Base-by-base conservation (phyloP, 2,329 filamentous ascomycete genomes). In the Fusarium sp. region DNA sequence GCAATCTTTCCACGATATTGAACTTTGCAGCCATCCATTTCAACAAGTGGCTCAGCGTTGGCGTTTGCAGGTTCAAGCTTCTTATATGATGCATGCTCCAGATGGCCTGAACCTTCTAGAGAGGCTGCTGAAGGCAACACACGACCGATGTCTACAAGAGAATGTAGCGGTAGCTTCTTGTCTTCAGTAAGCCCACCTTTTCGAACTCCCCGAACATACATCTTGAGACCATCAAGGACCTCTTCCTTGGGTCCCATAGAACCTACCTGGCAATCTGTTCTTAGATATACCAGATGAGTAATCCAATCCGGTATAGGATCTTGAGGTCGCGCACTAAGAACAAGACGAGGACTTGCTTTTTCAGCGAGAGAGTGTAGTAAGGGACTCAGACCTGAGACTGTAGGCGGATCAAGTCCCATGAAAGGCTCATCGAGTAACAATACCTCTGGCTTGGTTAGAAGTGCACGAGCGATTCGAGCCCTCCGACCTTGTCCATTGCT, bases 401-500 rank as follows among this genome's bases (percentile, higher is more conserved):
- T 96, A 7, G 89, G 90, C 15, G 95, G 96, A 77, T 98, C 96
- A 17, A 99, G 83, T 0, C 96, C 95, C 92, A 97, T 97, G 75
- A 97, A 97, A 2, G 96, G 95, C 72, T 97, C 95, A 78, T 99
- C 96, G 4, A 97, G 83, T 51, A 98, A 83, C 62, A 99, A 76
- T 12, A 97, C 85, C 77, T 96, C 91, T 0, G 96, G 96, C 51
- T 86, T 85, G 8, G 84, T 88, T 59, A 98, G 83, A 49, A 99
- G 80, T 0, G 94, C 94, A 71, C 93, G 92, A 3, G 94, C 96
- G 69, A 99, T 97, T 64, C 93, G 88, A 9, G 95, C 92, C 54
- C 96, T 84, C 66, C 95, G 85, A 8, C 92, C 95, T 79, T 99
- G 96, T 0, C 96, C 96, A 77, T 98, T 97, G 76, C 94, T 97